Evolutionary conservation across 1,284 basidiomycete species (phyloP), one percentile per base, ranked within the genome.

Genomic region (Ceratobasidium sp.): DNA sequence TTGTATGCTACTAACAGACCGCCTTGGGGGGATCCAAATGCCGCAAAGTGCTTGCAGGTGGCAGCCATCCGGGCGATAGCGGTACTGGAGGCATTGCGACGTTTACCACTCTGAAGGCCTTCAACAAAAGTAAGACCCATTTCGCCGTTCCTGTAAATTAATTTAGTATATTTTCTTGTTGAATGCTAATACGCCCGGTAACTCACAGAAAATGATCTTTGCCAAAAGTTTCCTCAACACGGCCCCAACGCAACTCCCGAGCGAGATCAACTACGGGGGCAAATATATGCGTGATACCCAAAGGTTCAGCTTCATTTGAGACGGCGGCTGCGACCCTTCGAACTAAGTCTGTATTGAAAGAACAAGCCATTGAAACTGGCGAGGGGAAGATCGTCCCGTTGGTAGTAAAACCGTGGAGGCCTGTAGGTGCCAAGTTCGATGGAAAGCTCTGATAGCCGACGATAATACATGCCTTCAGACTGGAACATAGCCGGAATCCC

Each of bases 31-130:
- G 83, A 85, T 3, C 88, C 88, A 71, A 86, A 90, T 0, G 87
- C 87, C 1, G 87, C 83, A 71, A 89, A 90, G 76, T 90, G 88
- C 73, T 90, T 90, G 80, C 87, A 90, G 0, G 87, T 89, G 0
- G 87, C 82, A 0, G 87, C 86, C 76, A 88, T 80, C 32, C 87
- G 82, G n/a, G 82, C 83, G 27, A 79, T 78, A 0, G 84, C 82
- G 0, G 81, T 86, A 1, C 79, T 79, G 72, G 85, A 86, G 0
- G 81, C 78, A 70, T 88, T 87, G 54, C 84, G 80, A 5, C 88
- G 79, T 13, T 77, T 77, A 2, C 87, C 87, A 25, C 78, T 78
- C 72, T 89, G 88, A 12, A 89, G 73, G 2, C 87, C 87, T 0
- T 79, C 81, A 0, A 90, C 85, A 69, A 83, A 90, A 0, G 88